Conservation (phyloP, 164 flowering plant species). For the Hamamelis virginiana region DNA sequence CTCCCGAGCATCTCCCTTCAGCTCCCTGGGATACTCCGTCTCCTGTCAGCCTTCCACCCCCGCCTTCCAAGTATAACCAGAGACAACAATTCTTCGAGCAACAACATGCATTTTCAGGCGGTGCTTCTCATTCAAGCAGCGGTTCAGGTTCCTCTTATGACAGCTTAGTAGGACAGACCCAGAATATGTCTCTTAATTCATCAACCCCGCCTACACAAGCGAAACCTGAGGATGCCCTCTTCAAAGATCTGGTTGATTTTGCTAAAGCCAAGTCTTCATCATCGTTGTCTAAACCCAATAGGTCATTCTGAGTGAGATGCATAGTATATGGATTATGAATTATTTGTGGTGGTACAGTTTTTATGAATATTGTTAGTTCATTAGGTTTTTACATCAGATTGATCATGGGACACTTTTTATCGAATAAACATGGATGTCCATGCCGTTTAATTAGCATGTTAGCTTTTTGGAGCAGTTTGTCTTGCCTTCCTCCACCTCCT, state of each 20-base stretch:
- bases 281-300: slow-evolving; percentile 42
- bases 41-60: slow-evolving; percentile 61
- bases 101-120: slow-evolving; percentile 22
- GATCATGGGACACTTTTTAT: slow-evolving; percentile 10
- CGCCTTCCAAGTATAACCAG: slow-evolving; percentile 74
- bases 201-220: slow-evolving; percentile 42
- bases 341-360: slow-evolving; percentile 12
- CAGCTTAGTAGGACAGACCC: slow-evolving; percentile 59
- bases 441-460: slow-evolving; percentile 5
- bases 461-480: too few species aligned
- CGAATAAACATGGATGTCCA: slow-evolving; percentile 22
- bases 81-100: slow-evolving; percentile 82
- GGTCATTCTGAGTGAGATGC: slow-evolving; percentile 34
- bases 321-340: slow-evolving; percentile 9
- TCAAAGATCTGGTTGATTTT: slow-evolving; percentile 85
- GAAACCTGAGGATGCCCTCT: slow-evolving; percentile 79
- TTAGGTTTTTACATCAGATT: slow-evolving; percentile 12
- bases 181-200: slow-evolving; percentile 64
- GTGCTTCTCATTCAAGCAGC: slow-evolving; percentile 35
- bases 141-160: slow-evolving; percentile 66
- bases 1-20: slow-evolving; percentile 46
- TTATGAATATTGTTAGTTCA: slow-evolving; percentile 11
- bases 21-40: slow-evolving; percentile 58
- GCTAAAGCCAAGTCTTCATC: slow-evolving; percentile 73
- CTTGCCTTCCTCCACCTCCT: too few species aligned